Evolutionary conservation across 192 early-diverging fungal species (phyloP), one percentile per base, ranked within the genome.

Genomic region (Gamsiella multidivaricata): DNA sequence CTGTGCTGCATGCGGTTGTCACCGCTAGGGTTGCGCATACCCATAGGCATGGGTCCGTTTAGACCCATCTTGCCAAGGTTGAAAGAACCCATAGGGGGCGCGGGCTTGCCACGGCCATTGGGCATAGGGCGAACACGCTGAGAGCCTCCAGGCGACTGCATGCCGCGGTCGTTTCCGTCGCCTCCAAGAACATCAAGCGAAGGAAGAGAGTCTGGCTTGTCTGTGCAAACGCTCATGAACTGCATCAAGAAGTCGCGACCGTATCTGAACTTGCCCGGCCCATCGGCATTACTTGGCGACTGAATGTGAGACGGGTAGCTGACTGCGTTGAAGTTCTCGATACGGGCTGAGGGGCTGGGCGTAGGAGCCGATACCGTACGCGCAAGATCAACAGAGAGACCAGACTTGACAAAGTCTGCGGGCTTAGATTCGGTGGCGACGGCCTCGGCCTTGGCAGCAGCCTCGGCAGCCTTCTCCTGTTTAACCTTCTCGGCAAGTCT

Each of bases 211-310:
- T 84, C 65, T 14, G 91, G 91, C 56, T 87, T 82, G 37, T 91
- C 84, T 23, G 75, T 83, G 80, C 89, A 90, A 43, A 92, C 74
- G 6, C 67, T 65, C 58, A 81, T 86, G 82, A 95, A 95, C 68
- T 90, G 90, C 83, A 93, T 85, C 72, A 97, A 83, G 80, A 97
- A 97, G 59, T 82, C 88, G 29, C 85, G 84, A 43, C 88, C 83
- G 61, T 94, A 95, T 61, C 84, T 83, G 65, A 89, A 89, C 49
- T 90, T 90, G 50, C 88, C 86, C 54, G 61, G 65, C 29, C 74
- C 87, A 6, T 87, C 84, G 32, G 87, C 76, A 7, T 64, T 71
- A 22, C 85, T 73, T 23, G 88, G 90, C 31, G 87, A 85, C 53
- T 86, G 85, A 29, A 90, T 81, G 54, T 79, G 55, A 22, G 82